Conservation (phyloP, 345 rosid genomes). For the Citrus reticulata region DNA sequence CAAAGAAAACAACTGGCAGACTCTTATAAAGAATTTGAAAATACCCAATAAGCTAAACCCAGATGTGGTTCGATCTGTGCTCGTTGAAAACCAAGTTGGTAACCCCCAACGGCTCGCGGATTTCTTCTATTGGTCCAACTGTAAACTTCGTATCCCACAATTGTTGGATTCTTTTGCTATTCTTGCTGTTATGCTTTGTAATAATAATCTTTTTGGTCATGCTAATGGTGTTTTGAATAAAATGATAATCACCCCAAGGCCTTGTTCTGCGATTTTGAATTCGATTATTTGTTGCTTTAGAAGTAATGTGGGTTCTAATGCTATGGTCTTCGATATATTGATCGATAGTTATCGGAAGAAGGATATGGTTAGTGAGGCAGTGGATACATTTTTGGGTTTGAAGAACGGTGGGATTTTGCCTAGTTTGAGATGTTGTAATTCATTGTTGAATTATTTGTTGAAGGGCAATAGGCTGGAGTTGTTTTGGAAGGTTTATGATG, state of each 20-base stretch:
- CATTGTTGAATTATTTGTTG: constrained; percentile 30
- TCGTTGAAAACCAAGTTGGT: constrained; percentile 17
- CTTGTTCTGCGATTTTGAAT: constrained; percentile 16
- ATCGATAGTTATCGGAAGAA: constrained; percentile 26
- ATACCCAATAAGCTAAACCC: constrained; percentile 21
- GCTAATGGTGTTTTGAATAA: constrained; percentile 18
- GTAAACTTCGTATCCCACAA: constrained; percentile 11
- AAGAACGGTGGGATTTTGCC: constrained; percentile 13
- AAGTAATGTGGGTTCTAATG: background rate
- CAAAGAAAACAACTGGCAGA: constrained; percentile 20
- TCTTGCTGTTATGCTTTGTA: constrained; percentile 23
- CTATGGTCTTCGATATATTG: constrained; percentile 26
- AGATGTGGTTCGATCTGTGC: constrained; percentile 26
- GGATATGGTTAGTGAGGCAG: constrained; percentile 26
- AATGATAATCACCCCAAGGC: constrained; percentile 8
- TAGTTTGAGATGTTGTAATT: constrained; percentile 28
- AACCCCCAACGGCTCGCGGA: constrained; percentile 21
- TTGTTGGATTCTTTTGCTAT: constrained; percentile 19
- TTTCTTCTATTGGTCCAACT: constrained; percentile 31
- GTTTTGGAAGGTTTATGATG: constrained; percentile 35
- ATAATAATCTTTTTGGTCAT: constrained; percentile 14
- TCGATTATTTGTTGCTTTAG: constrained; percentile 16
- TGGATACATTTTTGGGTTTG: constrained; percentile 21
- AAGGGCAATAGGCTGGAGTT: constrained; percentile 21
- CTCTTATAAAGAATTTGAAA: constrained; percentile 13